Evolutionary conservation across 106 monocot genomes (phyloP), one percentile per base, ranked within the genome.

Genomic region (Phalaenopsis equestris): DNA sequence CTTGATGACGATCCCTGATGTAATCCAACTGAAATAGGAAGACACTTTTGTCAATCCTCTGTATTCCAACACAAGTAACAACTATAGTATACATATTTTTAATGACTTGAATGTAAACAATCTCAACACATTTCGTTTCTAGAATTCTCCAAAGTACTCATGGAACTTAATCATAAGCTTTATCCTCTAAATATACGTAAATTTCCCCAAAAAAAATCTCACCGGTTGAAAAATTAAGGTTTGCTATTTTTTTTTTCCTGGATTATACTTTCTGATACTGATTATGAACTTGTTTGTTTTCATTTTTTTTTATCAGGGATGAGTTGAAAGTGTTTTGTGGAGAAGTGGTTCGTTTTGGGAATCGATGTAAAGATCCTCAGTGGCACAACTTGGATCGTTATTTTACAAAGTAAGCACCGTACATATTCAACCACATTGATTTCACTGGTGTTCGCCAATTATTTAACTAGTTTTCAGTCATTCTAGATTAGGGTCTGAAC

Each of bases 341-440:
- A 77, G 94, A 95, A 79, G 88, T 95, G 30, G 80, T 89, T 57
- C 90, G 95, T 8, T 95, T 95, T 84, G 95, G 95, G 21, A 92
- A 95, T 81, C 95, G 85, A 48, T 95, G 92, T 78, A 92, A 89
- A 81, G 89, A 92, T 87, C 92, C 90, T 23, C 88, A 92, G 42
- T 95, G 95, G 95, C 95, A 95, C 83, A 95, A 95, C 42, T 81
- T 95, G 75, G 92, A 90, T 30, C 83, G 83, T 73, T 83, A 83
- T 57, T 83, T 83, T 79, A 73, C 52, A 4, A 83, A 83, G 83
- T 83, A 79, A 24, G 76, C 23, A 49, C 18, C 45, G 6, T 4
- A 45, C 42, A 19, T 61, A 70, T 74, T 74, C 43, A 19, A 43
- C 8, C 11, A 19, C 45, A 6, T 45, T 42, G 18, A 45, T 18